phyloP scores from a whole-genome alignment of 257 asterid species.

The Solanum virginianum region DNA sequence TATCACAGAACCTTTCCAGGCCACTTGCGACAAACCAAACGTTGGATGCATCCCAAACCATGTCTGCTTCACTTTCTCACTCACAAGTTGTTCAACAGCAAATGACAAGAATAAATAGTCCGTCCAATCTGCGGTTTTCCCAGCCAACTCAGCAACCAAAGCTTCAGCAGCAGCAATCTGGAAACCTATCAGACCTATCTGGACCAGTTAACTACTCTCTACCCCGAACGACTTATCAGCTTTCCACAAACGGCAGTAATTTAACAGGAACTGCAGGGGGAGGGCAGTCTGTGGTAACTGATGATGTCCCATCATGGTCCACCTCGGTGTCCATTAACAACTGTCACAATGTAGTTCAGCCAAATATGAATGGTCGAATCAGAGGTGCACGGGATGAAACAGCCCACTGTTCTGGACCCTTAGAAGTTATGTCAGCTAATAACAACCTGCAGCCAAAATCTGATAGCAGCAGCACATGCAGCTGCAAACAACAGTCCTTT shows the following conservation, averaged over 20 bases:
- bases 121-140: constrained; percentile 24
- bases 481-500: constrained; percentile 92
- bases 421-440: constrained; percentile 39
- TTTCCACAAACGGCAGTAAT: constrained; percentile 20
- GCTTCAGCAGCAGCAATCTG: constrained; percentile 16
- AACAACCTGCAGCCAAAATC: constrained; percentile 35
- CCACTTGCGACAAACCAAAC: constrained; percentile 35
- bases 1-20: constrained; percentile 37
- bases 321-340: constrained; percentile 87
- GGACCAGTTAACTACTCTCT: constrained; percentile 32
- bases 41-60: constrained; percentile 32
- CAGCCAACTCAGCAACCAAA: constrained; percentile 43
- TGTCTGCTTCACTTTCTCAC: constrained; percentile 27
- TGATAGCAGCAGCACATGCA: constrained; percentile 98
- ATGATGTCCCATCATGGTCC: constrained; percentile 83
- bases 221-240: constrained; percentile 34
- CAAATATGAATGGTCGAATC: constrained; percentile 33
- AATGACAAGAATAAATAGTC: constrained; percentile 32
- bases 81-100: neutral
- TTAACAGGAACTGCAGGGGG: constrained; percentile 19
- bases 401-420: constrained; percentile 35
- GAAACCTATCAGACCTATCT: constrained; percentile 33
- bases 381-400: constrained; percentile 35
- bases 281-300: constrained; percentile 62
- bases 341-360: constrained; percentile 44